Evolutionary conservation across 139 green algal genomes (phyloP).

Genomic region (Haematococcus sp.): DNA sequence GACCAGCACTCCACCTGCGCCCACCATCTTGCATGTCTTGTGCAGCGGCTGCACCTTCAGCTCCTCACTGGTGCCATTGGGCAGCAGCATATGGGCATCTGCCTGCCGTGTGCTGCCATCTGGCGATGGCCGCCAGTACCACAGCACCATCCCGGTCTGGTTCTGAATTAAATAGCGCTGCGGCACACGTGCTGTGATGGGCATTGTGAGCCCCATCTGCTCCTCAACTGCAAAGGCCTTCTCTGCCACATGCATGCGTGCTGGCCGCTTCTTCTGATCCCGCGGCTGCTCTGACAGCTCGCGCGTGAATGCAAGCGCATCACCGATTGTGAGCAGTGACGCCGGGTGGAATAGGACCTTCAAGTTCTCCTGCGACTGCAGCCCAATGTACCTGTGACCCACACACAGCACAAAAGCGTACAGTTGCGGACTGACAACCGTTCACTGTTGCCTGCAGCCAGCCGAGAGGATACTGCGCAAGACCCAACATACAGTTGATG

Average conservation of each 20-base stretch:
- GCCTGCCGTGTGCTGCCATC: background rate
- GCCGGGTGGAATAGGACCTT: conserved; percentile 77
- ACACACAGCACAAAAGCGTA: background rate
- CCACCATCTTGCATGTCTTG: conserved; percentile 32
- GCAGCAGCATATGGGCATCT: conserved; percentile 22
- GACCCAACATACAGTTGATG: too few relatives aligned
- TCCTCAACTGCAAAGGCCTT: conserved; percentile 37
- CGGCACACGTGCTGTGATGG: conserved; percentile 59
- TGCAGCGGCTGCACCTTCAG: conserved; percentile 30
- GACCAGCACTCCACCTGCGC: conserved; percentile 40
- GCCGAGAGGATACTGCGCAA: too few relatives aligned
- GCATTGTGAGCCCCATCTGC: conserved; percentile 56
- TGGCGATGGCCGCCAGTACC: conserved; percentile 62
- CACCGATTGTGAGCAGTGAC: conserved; percentile 70
- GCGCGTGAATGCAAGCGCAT: conserved; percentile 58
- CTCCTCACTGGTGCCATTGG: conserved; percentile 34
- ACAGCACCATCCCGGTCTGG: conserved; percentile 66
- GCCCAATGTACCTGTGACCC: conserved; percentile 57
- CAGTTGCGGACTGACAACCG: too few relatives aligned
- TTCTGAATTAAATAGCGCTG: conserved; percentile 87
- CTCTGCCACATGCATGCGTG: background rate
- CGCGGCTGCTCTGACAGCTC: conserved; percentile 9
- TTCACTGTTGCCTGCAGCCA: too few relatives aligned
- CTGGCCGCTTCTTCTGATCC: background rate
- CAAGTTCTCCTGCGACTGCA: conserved; percentile 61